phyloP scores from a whole-genome alignment of 2,329 filamentous ascomycete species.

The Trichophyton equinum region DNA sequence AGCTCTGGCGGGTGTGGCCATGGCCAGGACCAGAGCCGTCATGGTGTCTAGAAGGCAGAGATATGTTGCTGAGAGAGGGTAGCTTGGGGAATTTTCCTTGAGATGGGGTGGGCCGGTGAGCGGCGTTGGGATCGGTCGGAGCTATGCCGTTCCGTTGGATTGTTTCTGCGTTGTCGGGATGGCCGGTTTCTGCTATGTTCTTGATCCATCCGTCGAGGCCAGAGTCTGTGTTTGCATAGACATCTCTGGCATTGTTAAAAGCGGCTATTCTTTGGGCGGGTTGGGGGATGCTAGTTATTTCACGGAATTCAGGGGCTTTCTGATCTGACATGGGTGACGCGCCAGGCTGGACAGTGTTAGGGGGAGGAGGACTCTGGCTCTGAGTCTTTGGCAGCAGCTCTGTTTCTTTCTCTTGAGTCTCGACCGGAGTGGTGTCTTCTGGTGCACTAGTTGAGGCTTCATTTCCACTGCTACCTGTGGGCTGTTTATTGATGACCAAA shows the following conservation, averaged over 20 bases:
- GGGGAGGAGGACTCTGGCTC: not conserved
- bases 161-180: slow-evolving; percentile 42
- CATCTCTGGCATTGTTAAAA: slow-evolving; percentile 58
- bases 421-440: not conserved
- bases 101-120: slow-evolving; percentile 21
- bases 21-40: slow-evolving; percentile 24
- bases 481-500: not conserved
- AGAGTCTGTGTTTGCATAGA: slow-evolving; percentile 60
- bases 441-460: not conserved
- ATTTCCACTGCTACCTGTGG: not conserved
- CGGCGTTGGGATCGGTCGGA: slow-evolving; percentile 16
- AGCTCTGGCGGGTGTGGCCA: slow-evolving; percentile 25
- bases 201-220: slow-evolving; percentile 55
- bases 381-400: not conserved
- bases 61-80: slow-evolving; percentile 22
- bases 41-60: slow-evolving; percentile 17
- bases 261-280: slow-evolving; percentile 57
- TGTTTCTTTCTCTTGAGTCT: not conserved
- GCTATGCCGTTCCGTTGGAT: slow-evolving; percentile 25
- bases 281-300: slow-evolving; percentile 60
- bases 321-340: not conserved
- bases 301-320: slow-evolving; percentile 46
- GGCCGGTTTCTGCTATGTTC: slow-evolving; percentile 32
- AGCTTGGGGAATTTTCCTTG: slow-evolving; percentile 33
- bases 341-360: not conserved